phyloP scores from a whole-genome alignment of 257 asterid species.

The Agastache rugosa region DNA sequence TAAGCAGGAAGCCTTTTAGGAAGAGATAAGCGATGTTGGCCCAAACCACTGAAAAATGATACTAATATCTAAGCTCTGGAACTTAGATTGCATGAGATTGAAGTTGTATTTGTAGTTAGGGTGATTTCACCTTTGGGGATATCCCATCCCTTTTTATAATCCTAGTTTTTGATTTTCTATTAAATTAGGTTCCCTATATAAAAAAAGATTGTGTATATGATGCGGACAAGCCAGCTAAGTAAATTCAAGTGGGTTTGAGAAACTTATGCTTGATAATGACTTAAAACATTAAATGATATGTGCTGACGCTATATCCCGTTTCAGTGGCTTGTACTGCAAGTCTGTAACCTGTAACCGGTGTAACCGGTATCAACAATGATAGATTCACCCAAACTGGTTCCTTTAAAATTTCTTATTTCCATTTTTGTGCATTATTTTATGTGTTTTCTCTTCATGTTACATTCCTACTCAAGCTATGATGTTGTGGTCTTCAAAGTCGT shows the following conservation, averaged over 20 bases:
- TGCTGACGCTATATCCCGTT: not conserved
- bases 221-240: not conserved
- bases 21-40: constrained; percentile 16
- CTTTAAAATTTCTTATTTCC: constrained; percentile 16
- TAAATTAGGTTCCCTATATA: not conserved
- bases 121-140: not conserved
- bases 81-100: constrained; percentile 11
- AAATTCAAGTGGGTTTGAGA: constrained; percentile 11
- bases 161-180: not conserved
- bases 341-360: not conserved
- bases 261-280: constrained; percentile 27
- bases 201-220: constrained; percentile 19
- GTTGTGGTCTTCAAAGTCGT: constrained; percentile 12
- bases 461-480: constrained; percentile 31
- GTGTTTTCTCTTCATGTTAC: constrained; percentile 8
- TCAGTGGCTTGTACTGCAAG: not conserved
- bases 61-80: not conserved
- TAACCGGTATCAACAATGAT: constrained; percentile 1
- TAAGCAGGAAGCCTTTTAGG: not conserved
- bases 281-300: constrained; percentile 21
- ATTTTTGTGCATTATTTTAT: not conserved
- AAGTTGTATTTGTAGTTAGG: not conserved
- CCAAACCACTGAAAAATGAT: not conserved
- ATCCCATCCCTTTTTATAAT: not conserved
- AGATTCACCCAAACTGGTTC: not conserved